Percentiles rank a stretch among this genome's conserved stretches.
phyloP scores from a whole-genome alignment of 176 grass and related monocot species.

The Musa schizocarpa region DNA sequence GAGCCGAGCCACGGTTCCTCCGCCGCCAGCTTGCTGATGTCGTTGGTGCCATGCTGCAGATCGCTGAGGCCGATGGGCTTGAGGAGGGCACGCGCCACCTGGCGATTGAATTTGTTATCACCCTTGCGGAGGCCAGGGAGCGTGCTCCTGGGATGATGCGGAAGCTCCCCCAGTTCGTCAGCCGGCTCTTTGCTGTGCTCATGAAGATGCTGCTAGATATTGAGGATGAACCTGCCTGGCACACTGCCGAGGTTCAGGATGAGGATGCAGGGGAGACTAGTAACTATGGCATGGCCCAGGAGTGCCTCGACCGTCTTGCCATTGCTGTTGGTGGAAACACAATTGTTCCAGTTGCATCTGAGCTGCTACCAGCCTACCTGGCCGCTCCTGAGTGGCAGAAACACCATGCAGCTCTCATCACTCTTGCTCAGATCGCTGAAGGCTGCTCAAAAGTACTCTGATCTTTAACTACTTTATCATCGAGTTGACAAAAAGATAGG shows the following conservation, averaged over 20 bases:
- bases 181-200: constrained; percentile 83
- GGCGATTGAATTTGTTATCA: constrained; percentile 84
- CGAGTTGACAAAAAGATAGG: not conserved
- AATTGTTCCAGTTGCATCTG: constrained; percentile 77
- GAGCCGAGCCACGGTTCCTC: constrained; percentile 78
- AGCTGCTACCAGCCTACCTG: constrained; percentile 69
- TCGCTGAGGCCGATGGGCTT: constrained; percentile 55
- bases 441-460: constrained; percentile 76
- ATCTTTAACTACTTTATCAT: not conserved
- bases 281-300: constrained; percentile 90
- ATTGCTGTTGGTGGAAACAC: constrained; percentile 92
- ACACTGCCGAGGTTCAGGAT: constrained; percentile 69
- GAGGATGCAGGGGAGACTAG: constrained; percentile 82
- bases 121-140: constrained; percentile 85
- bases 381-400: constrained; percentile 91
- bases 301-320: constrained; percentile 84
- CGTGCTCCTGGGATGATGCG: constrained; percentile 96
- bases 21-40: constrained; percentile 76
- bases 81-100: constrained; percentile 90
- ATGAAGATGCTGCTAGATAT: constrained; percentile 98
- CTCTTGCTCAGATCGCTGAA: constrained; percentile 96
- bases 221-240: constrained; percentile 86
- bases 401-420: constrained; percentile 88
- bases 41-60: constrained; percentile 83
- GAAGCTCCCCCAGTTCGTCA: constrained; percentile 76